Percentiles rank a stretch among this genome's conserved stretches.
Conservation (phyloP, 1,284 basidiomycete species). For the Schizophyllum amplum region DNA sequence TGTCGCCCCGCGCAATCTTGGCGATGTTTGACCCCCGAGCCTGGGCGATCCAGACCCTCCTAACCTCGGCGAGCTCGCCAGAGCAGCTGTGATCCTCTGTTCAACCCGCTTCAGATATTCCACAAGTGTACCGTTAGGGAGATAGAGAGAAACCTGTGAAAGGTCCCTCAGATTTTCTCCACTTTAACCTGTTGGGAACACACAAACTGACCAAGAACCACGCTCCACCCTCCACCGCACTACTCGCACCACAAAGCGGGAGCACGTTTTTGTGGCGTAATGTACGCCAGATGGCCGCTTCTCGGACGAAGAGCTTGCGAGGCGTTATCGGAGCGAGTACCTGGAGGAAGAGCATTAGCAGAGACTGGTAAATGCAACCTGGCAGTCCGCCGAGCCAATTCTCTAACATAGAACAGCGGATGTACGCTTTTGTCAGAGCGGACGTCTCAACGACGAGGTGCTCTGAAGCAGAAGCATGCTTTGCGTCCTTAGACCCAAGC, state of each 20-base stretch:
- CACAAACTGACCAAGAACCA: slow-evolving; percentile 55
- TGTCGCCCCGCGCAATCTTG: too few species aligned
- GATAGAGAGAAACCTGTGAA: background rate
- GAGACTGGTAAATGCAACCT: too few species aligned
- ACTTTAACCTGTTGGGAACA: too few species aligned
- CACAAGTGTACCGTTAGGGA: slow-evolving; percentile 11
- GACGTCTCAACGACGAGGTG: background rate
- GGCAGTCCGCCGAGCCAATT: background rate
- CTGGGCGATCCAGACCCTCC: background rate
- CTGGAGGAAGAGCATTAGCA: too few species aligned
- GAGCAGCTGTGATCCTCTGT: background rate
- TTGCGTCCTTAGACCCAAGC: too few species aligned
- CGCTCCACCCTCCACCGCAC: slow-evolving; percentile 45
- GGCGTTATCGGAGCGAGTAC: slow-evolving; percentile 39
- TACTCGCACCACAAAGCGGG: slow-evolving; percentile 52
- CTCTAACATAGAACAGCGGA: background rate
- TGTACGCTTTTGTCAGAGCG: too few species aligned
- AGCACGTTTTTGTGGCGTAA: slow-evolving; percentile 47
- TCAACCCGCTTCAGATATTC: slow-evolving; percentile 28
- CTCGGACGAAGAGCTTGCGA: slow-evolving; percentile 39
- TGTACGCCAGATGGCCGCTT: slow-evolving; percentile 43
- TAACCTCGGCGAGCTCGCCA: background rate
- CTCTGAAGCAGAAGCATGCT: too few species aligned
- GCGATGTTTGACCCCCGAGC: background rate
- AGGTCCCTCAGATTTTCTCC: background rate